Evolutionary conservation across 83 land plant genomes (phyloP), one percentile per base, ranked within the genome.

Genomic region (Picea abies): DNA sequence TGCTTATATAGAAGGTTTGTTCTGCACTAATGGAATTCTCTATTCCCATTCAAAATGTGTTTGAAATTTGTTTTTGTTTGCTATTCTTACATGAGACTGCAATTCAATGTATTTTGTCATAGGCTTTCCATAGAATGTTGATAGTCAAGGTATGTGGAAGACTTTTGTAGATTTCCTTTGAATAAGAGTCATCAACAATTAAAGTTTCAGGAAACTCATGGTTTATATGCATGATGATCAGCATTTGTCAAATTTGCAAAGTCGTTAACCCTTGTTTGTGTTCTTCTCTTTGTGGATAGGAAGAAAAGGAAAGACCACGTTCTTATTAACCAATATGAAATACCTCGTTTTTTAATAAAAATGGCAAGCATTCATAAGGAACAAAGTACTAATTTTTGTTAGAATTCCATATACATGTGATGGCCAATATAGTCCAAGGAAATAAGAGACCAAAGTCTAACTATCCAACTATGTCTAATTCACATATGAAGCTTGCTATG

Each of bases 11-110:
- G 25, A 73, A 39, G 77, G 12, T n/a, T 73, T 73, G 5, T 44
- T 22, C n/a, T 17, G 11, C n/a, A 2, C 22, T 39, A 39, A 41
- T 44, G 22, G 10, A 72, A 73, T 19, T 73, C 19, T 73, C 56
- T 73, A 11, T 44, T 71, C 52, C 10, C 23, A 9, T n/a, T 72
- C 52, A 39, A 71, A 71, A 35, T 72, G 26, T 44, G 37, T 72
- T n/a, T 71, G 22, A 72, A 72, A 39, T 44, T 72, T 35, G 73
- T 35, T 32, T 69, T 35, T 69, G 76, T 20, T 72, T 44, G 44
- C 56, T 72, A 8, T 41, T 4, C 9, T 20, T 72, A 44, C 3
- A 72, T 12, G 35, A 29, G 2, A 25, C 29, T 67, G 26, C 35
- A 12, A 67, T 67, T 67, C 16, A 12, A 35, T 69, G 19, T 70